Percentiles rank a stretch among this genome's conserved stretches.
Conservation (phyloP, 1,284 basidiomycete genomes). For the Leccinum huronense region DNA sequence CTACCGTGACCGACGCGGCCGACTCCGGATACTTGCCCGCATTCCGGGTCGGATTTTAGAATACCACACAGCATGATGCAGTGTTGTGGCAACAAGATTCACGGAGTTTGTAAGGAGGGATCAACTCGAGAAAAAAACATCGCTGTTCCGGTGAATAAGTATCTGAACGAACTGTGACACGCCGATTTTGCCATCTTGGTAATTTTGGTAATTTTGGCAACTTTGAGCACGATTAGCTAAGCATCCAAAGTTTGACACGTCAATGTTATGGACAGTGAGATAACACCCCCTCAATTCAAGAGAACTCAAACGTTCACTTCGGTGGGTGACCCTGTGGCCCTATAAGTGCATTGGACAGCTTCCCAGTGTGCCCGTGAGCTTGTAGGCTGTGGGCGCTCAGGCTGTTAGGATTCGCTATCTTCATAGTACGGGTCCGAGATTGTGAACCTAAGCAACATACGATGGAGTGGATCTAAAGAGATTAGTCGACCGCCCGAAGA, state of each 20-base stretch:
- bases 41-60: neutral
- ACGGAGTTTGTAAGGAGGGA: neutral
- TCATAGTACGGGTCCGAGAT: neutral
- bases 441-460: neutral
- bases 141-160: neutral
- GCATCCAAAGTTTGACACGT: neutral
- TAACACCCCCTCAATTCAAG: neutral
- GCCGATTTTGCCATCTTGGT: neutral
- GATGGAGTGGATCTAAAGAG: neutral
- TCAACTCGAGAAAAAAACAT: neutral
- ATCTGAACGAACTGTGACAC: neutral
- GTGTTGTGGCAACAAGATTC: slow-evolving; percentile 11
- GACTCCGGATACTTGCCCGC: neutral
- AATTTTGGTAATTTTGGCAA: neutral
- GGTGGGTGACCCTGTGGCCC: neutral
- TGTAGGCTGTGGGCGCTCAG: too few species aligned
- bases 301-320: neutral
- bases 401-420: neutral
- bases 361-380: neutral
- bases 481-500: neutral
- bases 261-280: neutral
- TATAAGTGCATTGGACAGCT: too few species aligned
- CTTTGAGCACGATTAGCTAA: neutral
- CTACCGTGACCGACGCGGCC: neutral
- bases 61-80: neutral